Percentiles rank a stretch among this genome's conserved stretches.
Conservation (phyloP, 805 yeast genomes). For the Starmerella potacharoeniae region DNA sequence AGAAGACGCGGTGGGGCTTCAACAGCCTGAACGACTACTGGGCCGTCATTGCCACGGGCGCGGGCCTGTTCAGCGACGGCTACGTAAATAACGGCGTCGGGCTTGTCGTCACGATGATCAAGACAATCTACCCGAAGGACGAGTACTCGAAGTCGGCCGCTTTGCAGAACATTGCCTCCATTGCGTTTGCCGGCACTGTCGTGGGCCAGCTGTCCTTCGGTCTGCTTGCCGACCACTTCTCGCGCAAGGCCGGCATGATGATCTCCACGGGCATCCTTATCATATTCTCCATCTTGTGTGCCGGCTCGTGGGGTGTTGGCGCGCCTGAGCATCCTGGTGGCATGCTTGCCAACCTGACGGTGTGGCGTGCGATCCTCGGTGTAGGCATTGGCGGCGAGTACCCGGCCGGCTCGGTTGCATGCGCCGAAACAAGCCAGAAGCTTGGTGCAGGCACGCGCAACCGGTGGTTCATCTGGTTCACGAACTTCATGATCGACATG, state of each 20-base stretch:
- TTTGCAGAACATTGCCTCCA: slow-evolving; percentile 66
- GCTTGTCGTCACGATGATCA: slow-evolving; percentile 61
- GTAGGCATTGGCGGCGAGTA: slow-evolving; percentile 91
- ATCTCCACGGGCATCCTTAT: slow-evolving; percentile 65
- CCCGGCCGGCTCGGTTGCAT: slow-evolving; percentile 86
- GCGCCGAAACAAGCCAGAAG: slow-evolving; percentile 77
- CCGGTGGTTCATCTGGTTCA: slow-evolving; percentile 80
- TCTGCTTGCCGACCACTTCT: slow-evolving; percentile 61
- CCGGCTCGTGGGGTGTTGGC: slow-evolving; percentile 79
- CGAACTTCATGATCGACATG: slow-evolving; percentile 73
- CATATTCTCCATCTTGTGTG: slow-evolving; percentile 61
- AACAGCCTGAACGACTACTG: slow-evolving; percentile 33
- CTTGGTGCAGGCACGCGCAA: slow-evolving; percentile 76
- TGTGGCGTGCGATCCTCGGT: slow-evolving; percentile 79
- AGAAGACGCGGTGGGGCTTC: neutral
- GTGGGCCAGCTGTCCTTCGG: slow-evolving; percentile 79
- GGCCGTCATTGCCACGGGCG: slow-evolving; percentile 77
- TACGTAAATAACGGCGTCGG: slow-evolving; percentile 77
- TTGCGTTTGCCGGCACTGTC: slow-evolving; percentile 87
- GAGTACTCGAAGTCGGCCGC: slow-evolving; percentile 52
- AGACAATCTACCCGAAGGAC: slow-evolving; percentile 50
- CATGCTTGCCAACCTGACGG: slow-evolving; percentile 70
- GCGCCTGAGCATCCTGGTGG: slow-evolving; percentile 50
- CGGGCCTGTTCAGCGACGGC: slow-evolving; percentile 89
- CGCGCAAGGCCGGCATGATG: slow-evolving; percentile 77